Evolutionary conservation across 345 rosid genomes (phyloP), one percentile per base, ranked within the genome.

Genomic region (Rubroshorea leprosula): DNA sequence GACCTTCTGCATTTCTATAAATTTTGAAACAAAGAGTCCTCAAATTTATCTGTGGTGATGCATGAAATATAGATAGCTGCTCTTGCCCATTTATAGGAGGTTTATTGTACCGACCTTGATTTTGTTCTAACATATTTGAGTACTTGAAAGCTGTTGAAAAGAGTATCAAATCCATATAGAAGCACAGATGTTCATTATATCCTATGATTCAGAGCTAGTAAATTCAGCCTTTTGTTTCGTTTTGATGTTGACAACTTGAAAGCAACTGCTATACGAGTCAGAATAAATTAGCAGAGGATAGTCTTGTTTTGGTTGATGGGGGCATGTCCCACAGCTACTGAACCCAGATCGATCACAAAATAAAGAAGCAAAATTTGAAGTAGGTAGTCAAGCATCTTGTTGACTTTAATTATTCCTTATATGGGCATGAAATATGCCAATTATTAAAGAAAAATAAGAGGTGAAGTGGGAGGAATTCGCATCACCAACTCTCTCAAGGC

Each of bases 401-500:
- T 60, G 69, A 70, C 69, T 44, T 54, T 43, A 55, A 64, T 54
- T 23, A 29, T 23, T 35, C 26, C 18, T 51, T 46, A 11, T 52
- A 9, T 2, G 45, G 48, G 10, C 20, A 18, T 15, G 18, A 38
- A 15, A 48, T 16, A 22, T 57, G 51, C 51, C 16, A 49, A 65
- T 69, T 50, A 65, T 69, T 57, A 29, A 66, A 47, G 57, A 18
- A 65, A 4, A 26, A n/a, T 29, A 20, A 16, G n/a, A 62, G 63
- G 68, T 68, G 63, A 51, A 57, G 72, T 57, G 51, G 67, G 67
- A 62, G 31, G 65, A 23, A 35, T 13, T 41, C 35, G 51, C 49
- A 62, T 46, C 60, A 55, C 68, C 65, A 68, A 66, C 69, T 66
- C 69, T 60, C 19, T 26, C n/a, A 39, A 51, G 54, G 53, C 13